Base-by-base conservation (phyloP, 2,329 filamentous ascomycete genomes). In the Allantophomopsis lycopodina region DNA sequence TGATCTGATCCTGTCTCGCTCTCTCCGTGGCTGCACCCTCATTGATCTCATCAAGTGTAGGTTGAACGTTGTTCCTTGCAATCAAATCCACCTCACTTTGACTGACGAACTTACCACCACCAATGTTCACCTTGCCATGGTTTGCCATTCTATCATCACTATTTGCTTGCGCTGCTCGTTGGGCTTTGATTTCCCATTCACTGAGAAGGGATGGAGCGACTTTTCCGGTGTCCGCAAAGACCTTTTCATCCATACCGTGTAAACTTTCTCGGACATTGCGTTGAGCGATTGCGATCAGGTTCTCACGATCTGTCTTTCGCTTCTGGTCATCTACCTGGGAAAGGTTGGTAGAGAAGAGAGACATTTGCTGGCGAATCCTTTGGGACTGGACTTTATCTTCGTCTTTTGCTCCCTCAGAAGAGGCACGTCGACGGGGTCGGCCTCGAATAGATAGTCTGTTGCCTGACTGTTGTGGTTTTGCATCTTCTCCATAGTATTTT, bases 191-290 rank as follows among this genome's bases (percentile, higher is more conserved):
- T 50, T 93, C 85, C 85, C 86, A 93, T 39, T 87, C 76, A 18
- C 73, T 78, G 48, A 80, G 64, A 51, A 80, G 73, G 1, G 76
- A 70, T 11, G 80, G 75, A 1, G 76, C 74, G 20, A 82, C 69
- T 54, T 80, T 79, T 41, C 86, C 86, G 1, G 83, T 89, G 39
- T 89, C 73, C 12, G 73, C 68, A 48, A 79, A 85, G 11, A 94
- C 73, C 51, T 77, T 79, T 55, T 88, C 76, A 44, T 96, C 89
- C 67, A 95, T 87, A 32, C 71, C 73, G 44, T 83, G 76, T 48
- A 95, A 71, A 33, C 74, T 76, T 15, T 78, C 77, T 47, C 79
- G 76, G n/a, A 95, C 89, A 48, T 94, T 94, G 35, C 82, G 77
- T 53, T 88, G 83, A 2, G 89, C 89, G 3, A 78, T 77, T 8